A percentile compares a stretch with the other conserved stretches of the same genome.
These are phyloP conservation scores for Hypericum androsaemum DNA, from an alignment of 345 rosid species.

Conservation along the genomic window DNA sequence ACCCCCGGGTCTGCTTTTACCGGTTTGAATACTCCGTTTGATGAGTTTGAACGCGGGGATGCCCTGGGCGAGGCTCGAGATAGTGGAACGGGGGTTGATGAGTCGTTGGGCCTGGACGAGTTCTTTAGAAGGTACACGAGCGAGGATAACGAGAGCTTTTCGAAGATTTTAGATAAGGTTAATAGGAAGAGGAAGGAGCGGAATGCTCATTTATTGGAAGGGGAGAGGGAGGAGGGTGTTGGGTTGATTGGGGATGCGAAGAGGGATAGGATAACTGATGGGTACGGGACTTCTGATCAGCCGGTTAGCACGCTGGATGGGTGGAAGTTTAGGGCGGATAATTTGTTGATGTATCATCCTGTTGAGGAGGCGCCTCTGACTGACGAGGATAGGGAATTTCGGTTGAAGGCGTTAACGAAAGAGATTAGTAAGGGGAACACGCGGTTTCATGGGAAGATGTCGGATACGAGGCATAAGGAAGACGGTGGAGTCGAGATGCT, in stretches of 20 bases:
- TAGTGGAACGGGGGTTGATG: constrained; percentile 37
- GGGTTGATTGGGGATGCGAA: constrained; percentile 43
- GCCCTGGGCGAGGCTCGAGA: constrained; percentile 20
- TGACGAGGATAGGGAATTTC: constrained; percentile 55
- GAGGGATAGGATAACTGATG: constrained; percentile 81
- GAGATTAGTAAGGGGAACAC: constrained; percentile 64
- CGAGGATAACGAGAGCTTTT: constrained; percentile 88
- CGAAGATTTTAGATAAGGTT: constrained; percentile 72
- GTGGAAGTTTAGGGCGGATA: constrained; percentile 83
- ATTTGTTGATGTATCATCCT: constrained; percentile 93
- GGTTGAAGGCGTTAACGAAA: constrained; percentile 62
- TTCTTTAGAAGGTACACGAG: constrained; percentile 83
- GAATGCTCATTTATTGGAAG: constrained; percentile 48
- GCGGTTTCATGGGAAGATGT: constrained; percentile 74
- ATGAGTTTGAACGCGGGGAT: constrained; percentile 46
- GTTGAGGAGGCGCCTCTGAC: constrained; percentile 82
- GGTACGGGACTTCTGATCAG: constrained; percentile 91
- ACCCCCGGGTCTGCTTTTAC: constrained; percentile 85
- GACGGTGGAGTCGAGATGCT: constrained; percentile 77
- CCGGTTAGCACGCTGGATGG: constrained; percentile 78
- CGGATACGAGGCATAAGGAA: constrained; percentile 76
- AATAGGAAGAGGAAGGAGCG: constrained; percentile 82
- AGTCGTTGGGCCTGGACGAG: constrained; percentile 53
- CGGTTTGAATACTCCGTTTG: constrained; percentile 69
- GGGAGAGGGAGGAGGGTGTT: constrained; percentile 41